Evolutionary conservation across 495 filamentous ascomycete species (phyloP), one percentile per base, ranked within the genome.

Genomic region (Lasiosphaeria ovina): DNA sequence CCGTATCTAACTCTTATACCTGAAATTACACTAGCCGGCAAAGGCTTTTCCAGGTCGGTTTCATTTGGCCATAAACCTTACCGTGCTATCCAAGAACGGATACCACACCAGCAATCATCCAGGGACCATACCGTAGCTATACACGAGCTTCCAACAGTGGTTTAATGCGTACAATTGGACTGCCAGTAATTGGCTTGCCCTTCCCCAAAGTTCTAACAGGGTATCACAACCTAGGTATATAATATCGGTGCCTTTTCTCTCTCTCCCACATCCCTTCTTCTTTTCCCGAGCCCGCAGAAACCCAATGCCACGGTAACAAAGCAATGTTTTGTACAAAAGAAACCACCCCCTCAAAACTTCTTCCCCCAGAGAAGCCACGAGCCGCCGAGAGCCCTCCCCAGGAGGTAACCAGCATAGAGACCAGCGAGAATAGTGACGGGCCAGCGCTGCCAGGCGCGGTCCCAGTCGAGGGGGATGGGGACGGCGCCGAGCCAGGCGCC

Each of bases 391-490:
- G 70, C 50, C 61, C 72, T 72, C 0, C 77, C 76, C 0, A 72
- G 35, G 34, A 73, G 44, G 63, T 76, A 75, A 2, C 78, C 78
- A 0, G 60, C 70, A 53, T 77, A 81, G 35, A 77, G 16, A 2
- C 78, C 79, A 9, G 59, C 69, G 10, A 81, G 59, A 35, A 98
- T 90, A 0, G 94, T 98, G 36, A 98, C 89, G 3, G 94, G 94
- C 87, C 92, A 98, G 71, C 89, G 90, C 81, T 98, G 94, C 94
- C 94, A 98, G 63, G 96, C 92, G 24, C 94, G 86, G 67, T 79
- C 91, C 91, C 93, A 97, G 72, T 97, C 94, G 62, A 98, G 76
- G 17, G 94, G 95, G 69, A 98, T 98, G 1, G 95, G 95, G 38
- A 97, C 86, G 10, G 89, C 89, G 4, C 89, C 89, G n/a, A 89